Evolutionary conservation across 768 basidiomycete species (phyloP), one percentile per base, ranked within the genome.

Genomic region (Rhizopogon vulgaris): DNA sequence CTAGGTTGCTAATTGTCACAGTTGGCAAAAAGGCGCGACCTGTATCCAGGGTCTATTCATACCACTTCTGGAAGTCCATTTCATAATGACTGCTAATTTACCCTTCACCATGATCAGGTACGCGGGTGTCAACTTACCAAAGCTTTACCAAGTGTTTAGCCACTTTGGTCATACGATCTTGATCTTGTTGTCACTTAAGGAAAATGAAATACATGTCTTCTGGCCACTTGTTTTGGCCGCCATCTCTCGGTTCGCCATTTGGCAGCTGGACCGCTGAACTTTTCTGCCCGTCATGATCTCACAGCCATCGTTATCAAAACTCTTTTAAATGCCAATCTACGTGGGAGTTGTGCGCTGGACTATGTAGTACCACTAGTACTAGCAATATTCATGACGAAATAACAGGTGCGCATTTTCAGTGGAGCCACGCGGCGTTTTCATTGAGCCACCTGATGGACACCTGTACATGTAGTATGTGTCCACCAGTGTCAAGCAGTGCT

Each of bases 11-110:
- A 43, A 51, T 62, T 67, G 56, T 60, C 59, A 61, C 57, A 63
- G 60, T 65, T 54, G n/a, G 53, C 54, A 48, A 54, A 58, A 53
- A 63, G 34, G 15, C 46, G 52, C 53, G 49, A 39, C 51, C 53
- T 63, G 65, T 65, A 49, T 67, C 65, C 58, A 69, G 65, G 67
- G 65, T 67, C 63, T 65, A 56, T 56, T 58, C 56, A 56, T 63
- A 51, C 63, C 41, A 41, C 40, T 62, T 69, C 54, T 11, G 51
- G 67, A 38, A 34, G 42, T 12, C n/a, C 56, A 60, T 64, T 62
- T 45, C 32, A 34, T 34, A 34, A 34, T 34, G 32, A 34, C 32
- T 34, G 32, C 43, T 45, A 45, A 45, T 45, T 45, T 46, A 24
- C 45, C 45, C 45, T 46, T 24, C 43, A 46, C 43, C 18, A 32